Evolutionary conservation across 768 basidiomycete species (phyloP), one percentile per base, ranked within the genome.

Genomic region (Trametes villosa): DNA sequence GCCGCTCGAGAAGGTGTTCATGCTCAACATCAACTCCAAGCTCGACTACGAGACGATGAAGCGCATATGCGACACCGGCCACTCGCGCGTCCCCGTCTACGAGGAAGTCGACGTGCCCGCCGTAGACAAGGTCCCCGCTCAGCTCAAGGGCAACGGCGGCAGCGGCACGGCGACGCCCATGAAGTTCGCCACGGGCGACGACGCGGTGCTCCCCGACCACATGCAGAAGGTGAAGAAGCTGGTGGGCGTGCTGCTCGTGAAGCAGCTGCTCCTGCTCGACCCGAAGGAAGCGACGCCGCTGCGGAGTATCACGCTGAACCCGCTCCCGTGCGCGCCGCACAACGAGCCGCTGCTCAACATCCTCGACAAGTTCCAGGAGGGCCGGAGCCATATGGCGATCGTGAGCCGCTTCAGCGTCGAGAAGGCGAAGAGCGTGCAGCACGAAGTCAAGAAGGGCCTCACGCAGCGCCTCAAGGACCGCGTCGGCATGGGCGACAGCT

Each of bases 351-450:
- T 95, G 0, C 80, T 94, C 8, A 83, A 86, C 26, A 89, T 92
- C 59, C 78, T 95, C 36, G 92, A 94, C 70, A 87, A 81, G 62
- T 94, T 94, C 72, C 91, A 94, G 70, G 90, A 92, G 68, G 92
- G 91, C 7, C 80, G 90, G 27, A 89, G 87, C 49, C 92, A 94
- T 71, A 93, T 95, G 84, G 92, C 92, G 26, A 88, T 94, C 64
- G 90, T 94, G 53, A 87, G 86, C 62, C 85, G 91, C 45, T 85
- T 90, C 65, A 89, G 86, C 53, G 81, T 81, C 13, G 85, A 88
- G 59, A 88, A 86, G 80, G 88, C 88, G 22, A 80, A 82, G 33
- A 86, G 86, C 40, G 85, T 92, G 50, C 92, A 91, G 80, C 81
- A 89, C 59, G 87, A 86, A 4, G 89, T 89, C 34, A 92, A 91